Conservation (phyloP, 805 yeast species). For the Pichia exigua region DNA sequence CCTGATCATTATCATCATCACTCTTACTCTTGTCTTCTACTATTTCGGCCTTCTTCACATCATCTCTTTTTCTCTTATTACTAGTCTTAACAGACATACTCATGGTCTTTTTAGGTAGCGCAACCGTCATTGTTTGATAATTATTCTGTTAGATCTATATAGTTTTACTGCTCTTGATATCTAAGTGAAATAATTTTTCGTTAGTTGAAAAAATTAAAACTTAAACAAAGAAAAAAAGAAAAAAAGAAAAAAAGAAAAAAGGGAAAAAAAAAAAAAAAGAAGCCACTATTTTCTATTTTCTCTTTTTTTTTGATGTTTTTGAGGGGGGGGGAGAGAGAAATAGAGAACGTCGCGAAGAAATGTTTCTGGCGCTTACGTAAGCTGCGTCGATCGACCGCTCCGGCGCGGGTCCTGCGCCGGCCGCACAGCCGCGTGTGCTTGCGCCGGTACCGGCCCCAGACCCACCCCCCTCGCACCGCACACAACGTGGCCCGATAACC, state of each 20-base stretch:
- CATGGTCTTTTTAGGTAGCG: background rate
- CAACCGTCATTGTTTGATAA: background rate
- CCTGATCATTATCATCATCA: constrained; percentile 9
- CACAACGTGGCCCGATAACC: background rate
- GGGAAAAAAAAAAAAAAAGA: no score
- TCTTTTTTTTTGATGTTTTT: no score
- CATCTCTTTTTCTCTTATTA: background rate
- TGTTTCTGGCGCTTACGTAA: background rate
- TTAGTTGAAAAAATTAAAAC: no score
- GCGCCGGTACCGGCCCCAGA: background rate
- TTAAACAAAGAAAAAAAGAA: no score
- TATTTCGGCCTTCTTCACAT: background rate
- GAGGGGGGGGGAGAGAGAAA: no score
- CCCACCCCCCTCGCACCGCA: background rate
- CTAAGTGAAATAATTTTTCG: background rate
- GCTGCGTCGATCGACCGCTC: background rate
- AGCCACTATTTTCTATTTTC: no score
- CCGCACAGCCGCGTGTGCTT: no score
- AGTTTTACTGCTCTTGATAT: background rate
- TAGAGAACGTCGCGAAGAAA: no score
- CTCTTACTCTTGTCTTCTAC: no score
- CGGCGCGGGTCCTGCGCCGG: background rate
- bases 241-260: no score
- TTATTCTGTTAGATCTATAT: background rate
- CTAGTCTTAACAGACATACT: background rate